Percentiles rank a stretch among this genome's conserved stretches.
phyloP scores from a whole-genome alignment of 2,329 filamentous ascomycete species.

The Sordariomycetes sp. region DNA sequence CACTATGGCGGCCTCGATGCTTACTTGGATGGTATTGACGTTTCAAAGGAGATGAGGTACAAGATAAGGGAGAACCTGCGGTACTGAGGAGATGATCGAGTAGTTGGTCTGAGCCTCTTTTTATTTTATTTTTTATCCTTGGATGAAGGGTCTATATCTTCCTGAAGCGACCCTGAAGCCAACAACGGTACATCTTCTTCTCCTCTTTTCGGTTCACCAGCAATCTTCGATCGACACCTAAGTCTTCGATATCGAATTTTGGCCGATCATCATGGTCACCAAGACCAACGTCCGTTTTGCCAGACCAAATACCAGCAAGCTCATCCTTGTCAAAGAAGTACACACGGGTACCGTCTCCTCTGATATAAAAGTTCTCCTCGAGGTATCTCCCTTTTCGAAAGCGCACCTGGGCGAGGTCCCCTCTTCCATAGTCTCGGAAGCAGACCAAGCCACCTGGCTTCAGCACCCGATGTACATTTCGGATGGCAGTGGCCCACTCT shows the following conservation, averaged over 20 bases:
- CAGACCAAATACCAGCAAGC: conserved; percentile 69
- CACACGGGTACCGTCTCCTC: conserved; percentile 89
- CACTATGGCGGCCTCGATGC: conserved; percentile 56
- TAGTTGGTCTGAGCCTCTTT: conserved; percentile 1
- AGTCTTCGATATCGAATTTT: conserved; percentile 62
- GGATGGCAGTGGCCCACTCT: conserved; percentile 77
- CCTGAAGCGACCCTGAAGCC: conserved; percentile 77
- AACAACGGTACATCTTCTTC: conserved; percentile 98
- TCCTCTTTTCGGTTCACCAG: conserved; percentile 85
- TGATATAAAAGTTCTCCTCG: conserved; percentile 94
- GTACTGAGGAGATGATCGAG: conserved; percentile 20
- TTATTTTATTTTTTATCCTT: conserved; percentile 5
- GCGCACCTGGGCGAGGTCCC: conserved; percentile 89
- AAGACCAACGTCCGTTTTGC: conserved; percentile 18
- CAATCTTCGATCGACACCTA: conserved; percentile 80
- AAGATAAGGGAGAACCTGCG: conserved; percentile 30
- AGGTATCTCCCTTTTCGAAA: conserved; percentile 94
- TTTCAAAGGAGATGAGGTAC: conserved; percentile 32
- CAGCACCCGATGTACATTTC: conserved; percentile 71
- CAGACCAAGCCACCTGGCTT: conserved; percentile 90
- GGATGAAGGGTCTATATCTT: conserved; percentile 43
- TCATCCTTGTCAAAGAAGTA: conserved; percentile 95
- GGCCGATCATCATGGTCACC: conserved; percentile 15
- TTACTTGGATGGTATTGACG: conserved; percentile 59
- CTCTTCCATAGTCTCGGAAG: conserved; percentile 93